Conservation (phyloP, 257 asterid genomes). For the Solanum ossicruentum region DNA sequence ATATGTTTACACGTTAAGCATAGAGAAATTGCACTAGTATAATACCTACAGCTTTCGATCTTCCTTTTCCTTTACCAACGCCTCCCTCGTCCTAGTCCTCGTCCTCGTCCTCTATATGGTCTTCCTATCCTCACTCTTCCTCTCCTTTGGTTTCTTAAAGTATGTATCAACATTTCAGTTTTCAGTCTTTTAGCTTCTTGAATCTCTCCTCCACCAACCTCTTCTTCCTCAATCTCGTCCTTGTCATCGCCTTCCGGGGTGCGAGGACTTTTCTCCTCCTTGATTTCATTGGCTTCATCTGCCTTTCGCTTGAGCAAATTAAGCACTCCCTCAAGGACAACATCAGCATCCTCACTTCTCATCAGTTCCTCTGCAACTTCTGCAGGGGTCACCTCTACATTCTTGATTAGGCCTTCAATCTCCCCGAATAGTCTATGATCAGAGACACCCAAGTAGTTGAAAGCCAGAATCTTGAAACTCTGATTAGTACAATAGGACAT, state of each 20-base stretch:
- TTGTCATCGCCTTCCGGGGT: not conserved
- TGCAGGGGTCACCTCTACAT: slow-evolving; percentile 46
- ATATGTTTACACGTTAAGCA: not conserved
- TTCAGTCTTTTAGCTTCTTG: not conserved
- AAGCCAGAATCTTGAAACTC: slow-evolving; percentile 49
- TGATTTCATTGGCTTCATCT: not conserved
- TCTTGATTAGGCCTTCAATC: slow-evolving; percentile 30
- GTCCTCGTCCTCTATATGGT: not conserved
- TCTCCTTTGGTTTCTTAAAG: not conserved
- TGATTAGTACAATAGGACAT: slow-evolving; percentile 57
- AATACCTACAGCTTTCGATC: not conserved
- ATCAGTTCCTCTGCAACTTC: slow-evolving; percentile 74
- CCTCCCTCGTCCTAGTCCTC: not conserved
- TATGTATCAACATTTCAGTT: not conserved
- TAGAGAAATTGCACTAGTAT: not conserved
- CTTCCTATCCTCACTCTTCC: not conserved
- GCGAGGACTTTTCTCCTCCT: not conserved
- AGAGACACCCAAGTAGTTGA: slow-evolving; percentile 34
- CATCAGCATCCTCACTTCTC: slow-evolving; percentile 50
- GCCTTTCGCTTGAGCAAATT: slow-evolving; percentile 36
- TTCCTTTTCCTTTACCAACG: not conserved
- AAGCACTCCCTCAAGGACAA: slow-evolving; percentile 45
- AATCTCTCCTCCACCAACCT: not conserved
- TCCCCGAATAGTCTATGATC: slow-evolving; percentile 19
- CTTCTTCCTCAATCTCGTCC: not conserved